Evolutionary conservation across 2,329 filamentous ascomycete genomes (phyloP).

Genomic region (Emergomyces orientalis): DNA sequence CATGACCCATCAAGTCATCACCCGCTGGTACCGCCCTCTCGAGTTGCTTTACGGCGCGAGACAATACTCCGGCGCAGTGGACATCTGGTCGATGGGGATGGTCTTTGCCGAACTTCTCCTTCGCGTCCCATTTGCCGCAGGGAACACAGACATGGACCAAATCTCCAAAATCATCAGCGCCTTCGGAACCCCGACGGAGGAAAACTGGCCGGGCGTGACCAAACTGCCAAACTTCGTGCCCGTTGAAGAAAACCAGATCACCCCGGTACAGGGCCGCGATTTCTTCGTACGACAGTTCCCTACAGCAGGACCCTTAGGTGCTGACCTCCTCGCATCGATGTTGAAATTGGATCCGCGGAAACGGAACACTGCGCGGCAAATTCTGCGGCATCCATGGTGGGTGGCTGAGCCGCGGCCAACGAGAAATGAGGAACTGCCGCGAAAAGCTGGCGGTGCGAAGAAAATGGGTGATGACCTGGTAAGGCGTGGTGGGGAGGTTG

Average conservation of each 20-base stretch:
- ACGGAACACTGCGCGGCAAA: constrained; percentile 65
- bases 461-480: constrained; percentile 77
- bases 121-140: constrained; percentile 72
- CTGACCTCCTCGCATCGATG: constrained; percentile 80
- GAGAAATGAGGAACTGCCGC: constrained; percentile 68
- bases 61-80: constrained; percentile 83
- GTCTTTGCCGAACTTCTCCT: constrained; percentile 88
- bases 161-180: constrained; percentile 73
- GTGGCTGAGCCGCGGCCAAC: constrained; percentile 72
- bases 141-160: constrained; percentile 78
- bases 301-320: constrained; percentile 69
- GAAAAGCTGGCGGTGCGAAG: constrained; percentile 61
- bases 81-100: constrained; percentile 87
- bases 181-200: constrained; percentile 84
- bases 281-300: constrained; percentile 71
- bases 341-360: constrained; percentile 78
- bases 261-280: constrained; percentile 52
- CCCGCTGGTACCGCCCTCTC: constrained; percentile 89
- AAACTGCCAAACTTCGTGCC: constrained; percentile 72
- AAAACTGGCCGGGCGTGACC: constrained; percentile 88
- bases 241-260: constrained; percentile 48
- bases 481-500: constrained; percentile 61
- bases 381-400: constrained; percentile 83
- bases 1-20: constrained; percentile 95
- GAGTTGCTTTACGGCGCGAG: constrained; percentile 85